Conservation (phyloP, 495 filamentous ascomycete species). For the Baudoinia panamericana region DNA sequence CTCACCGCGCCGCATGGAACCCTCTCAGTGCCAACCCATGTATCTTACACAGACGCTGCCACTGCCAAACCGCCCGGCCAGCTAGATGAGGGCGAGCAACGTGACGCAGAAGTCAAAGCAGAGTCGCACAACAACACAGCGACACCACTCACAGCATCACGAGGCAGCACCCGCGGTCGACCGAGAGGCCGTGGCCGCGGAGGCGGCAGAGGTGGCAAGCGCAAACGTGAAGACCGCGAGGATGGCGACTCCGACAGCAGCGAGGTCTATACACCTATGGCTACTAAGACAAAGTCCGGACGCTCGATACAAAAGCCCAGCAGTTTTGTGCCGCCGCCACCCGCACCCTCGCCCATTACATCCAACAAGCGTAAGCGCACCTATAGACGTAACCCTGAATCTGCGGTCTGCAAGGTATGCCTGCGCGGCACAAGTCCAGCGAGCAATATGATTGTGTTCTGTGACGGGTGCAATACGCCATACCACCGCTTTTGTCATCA, state of each 20-base stretch:
- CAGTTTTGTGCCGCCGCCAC: constrained; percentile 52
- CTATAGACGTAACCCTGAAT: constrained; percentile 32
- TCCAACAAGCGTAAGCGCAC: constrained; percentile 34
- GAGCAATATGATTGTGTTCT: constrained; percentile 85
- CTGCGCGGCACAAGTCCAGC: constrained; percentile 59
- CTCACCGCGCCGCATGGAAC: too few relatives aligned
- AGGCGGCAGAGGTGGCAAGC: constrained; percentile 29
- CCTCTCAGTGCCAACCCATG: too few relatives aligned
- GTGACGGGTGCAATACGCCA: constrained; percentile 73
- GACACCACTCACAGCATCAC: too few relatives aligned
- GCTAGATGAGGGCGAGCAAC: too few relatives aligned
- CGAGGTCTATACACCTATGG: constrained; percentile 39
- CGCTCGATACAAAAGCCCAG: constrained; percentile 64
- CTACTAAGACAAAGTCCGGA: constrained; percentile 69
- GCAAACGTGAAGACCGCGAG: constrained; percentile 26
- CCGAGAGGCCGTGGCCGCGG: constrained; percentile 19
- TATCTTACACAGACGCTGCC: too few relatives aligned
- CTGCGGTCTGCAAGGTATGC: constrained; percentile 59
- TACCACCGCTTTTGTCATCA: constrained; percentile 92
- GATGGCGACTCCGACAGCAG: constrained; percentile 36
- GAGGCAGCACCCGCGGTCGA: too few relatives aligned
- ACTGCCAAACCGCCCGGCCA: too few relatives aligned
- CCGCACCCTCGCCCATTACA: constrained; percentile 28
- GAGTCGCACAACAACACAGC: too few relatives aligned
- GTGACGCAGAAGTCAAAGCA: too few relatives aligned